A percentile compares a stretch with the other conserved stretches of the same genome.
These are phyloP conservation scores for Stipa capillata DNA, from an alignment of 176 grass and related monocot genomes.

Conservation along the genomic window DNA sequence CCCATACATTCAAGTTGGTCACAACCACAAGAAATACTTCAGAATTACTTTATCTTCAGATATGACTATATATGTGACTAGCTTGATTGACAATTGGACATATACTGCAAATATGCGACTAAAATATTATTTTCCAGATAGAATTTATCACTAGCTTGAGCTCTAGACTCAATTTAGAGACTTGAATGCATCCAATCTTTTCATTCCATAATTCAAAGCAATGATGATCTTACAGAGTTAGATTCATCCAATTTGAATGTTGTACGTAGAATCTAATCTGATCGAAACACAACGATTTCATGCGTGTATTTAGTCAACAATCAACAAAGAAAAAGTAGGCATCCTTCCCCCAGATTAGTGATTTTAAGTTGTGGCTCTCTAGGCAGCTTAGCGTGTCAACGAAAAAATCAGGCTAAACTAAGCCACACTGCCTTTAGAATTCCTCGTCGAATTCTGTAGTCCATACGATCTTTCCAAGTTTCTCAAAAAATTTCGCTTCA, in stretches of 20 bases:
- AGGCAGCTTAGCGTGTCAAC: conserved; percentile 7
- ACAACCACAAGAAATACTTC: conserved; percentile 26
- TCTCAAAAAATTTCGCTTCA: neutral
- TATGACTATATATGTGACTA: neutral
- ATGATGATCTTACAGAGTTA: neutral
- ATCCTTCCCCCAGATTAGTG: neutral
- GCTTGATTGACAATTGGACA: neutral
- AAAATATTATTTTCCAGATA: conserved; percentile 1
- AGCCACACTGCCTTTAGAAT: neutral
- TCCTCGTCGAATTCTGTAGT: neutral
- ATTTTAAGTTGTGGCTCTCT: neutral
- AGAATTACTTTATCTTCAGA: conserved; percentile 12
- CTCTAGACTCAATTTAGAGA: neutral
- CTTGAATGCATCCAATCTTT: too few relatives aligned
- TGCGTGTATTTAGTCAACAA: conserved; percentile 16
- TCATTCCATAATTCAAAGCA: neutral
- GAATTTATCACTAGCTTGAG: neutral
- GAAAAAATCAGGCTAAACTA: conserved; percentile 7
- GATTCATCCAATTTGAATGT: neutral
- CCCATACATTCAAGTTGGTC: conserved; percentile 3
- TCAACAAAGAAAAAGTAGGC: neutral
- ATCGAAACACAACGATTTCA: neutral
- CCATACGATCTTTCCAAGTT: neutral
- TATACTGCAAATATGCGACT: neutral
- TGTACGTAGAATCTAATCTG: neutral